Percentiles rank a stretch among this genome's conserved stretches.
These are phyloP conservation scores for Arachnomyces sp. DNA, from an alignment of 2,329 filamentous ascomycete species.

Conservation along the genomic window DNA sequence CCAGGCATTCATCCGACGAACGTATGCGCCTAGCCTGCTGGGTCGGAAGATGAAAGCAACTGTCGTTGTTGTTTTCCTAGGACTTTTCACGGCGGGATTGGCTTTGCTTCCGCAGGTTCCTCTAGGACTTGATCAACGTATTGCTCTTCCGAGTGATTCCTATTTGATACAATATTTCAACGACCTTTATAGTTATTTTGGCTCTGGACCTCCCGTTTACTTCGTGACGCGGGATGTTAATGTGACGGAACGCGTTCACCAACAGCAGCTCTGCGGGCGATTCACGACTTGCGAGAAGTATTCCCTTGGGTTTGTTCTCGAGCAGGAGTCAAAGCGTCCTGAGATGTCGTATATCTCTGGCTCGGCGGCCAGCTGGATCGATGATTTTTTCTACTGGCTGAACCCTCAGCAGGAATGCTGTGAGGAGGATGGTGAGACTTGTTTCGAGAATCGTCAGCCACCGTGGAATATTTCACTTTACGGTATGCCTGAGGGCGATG, in stretches of 20 bases:
- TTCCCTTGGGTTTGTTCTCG: conserved; percentile 81
- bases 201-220: conserved; percentile 86
- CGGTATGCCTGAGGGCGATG: conserved; percentile 88
- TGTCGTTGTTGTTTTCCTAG: conserved; percentile 74
- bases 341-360: conserved; percentile 82
- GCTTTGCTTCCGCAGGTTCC: conserved; percentile 76
- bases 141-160: conserved; percentile 85
- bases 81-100: conserved; percentile 74
- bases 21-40: conserved; percentile 75
- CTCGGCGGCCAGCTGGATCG: conserved; percentile 88
- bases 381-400: conserved; percentile 95
- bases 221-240: conserved; percentile 84
- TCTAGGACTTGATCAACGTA: conserved; percentile 86
- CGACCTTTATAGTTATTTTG: conserved; percentile 87
- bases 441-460: conserved; percentile 69
- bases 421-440: conserved; percentile 60
- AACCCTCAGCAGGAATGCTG: conserved; percentile 78
- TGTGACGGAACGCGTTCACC: conserved; percentile 62
- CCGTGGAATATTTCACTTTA: conserved; percentile 81
- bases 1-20: conserved; percentile 81
- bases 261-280: conserved; percentile 80
- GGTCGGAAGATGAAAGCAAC: conserved; percentile 69
- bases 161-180: conserved; percentile 97
- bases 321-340: conserved; percentile 85
- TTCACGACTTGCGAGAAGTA: conserved; percentile 81